Evolutionary conservation across 768 basidiomycete genomes (phyloP), one percentile per base, ranked within the genome.

Genomic region (Tubosaeta sp.): DNA sequence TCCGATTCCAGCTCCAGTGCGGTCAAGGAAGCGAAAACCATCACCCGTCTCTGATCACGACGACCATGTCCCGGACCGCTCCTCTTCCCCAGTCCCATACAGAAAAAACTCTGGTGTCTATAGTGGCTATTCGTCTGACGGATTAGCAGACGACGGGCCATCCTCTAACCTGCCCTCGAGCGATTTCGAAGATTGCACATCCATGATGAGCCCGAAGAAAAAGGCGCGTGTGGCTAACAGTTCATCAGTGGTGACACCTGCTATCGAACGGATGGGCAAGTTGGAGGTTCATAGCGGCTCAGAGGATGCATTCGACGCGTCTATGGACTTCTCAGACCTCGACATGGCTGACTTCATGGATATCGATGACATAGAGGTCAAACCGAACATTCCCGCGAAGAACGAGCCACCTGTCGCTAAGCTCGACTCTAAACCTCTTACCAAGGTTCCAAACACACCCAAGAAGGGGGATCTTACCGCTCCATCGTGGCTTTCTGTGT

Each of bases 401-500:
- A 59, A 62, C 50, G 58, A 44, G 29, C 39, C 12, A 1, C 36
- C 22, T 0, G 27, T 30, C 1, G 21, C 32, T 9, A 54, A 56
- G 12, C 8, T 53, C 27, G 48, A 60, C 52, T 58, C 35, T 19
- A 63, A 66, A 41, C 57, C 59, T 6, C 25, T 27, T n/a, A 7
- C 13, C 2, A 49, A 39, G 16, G 22, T 6, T 18, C 36, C 39
- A 9, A 51, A 46, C 9, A 42, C 54, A 31, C 70, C 70, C 52
- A 79, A 77, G 55, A 72, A 77, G 58, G 80, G 79, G 38, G 60
- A 73, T 4, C 73, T 79, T 29, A 59, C 65, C 0, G 70, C 74
- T 27, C 82, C 84, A 0, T 71, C 81, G 0, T 91, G 90, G 89
- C 72, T 89, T 13, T 81, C 85, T 11, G 76, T 89, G 4, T 87